Evolutionary conservation across 1,284 basidiomycete genomes (phyloP), one percentile per base, ranked within the genome.

Genomic region (Ceratobasidium sp.): DNA sequence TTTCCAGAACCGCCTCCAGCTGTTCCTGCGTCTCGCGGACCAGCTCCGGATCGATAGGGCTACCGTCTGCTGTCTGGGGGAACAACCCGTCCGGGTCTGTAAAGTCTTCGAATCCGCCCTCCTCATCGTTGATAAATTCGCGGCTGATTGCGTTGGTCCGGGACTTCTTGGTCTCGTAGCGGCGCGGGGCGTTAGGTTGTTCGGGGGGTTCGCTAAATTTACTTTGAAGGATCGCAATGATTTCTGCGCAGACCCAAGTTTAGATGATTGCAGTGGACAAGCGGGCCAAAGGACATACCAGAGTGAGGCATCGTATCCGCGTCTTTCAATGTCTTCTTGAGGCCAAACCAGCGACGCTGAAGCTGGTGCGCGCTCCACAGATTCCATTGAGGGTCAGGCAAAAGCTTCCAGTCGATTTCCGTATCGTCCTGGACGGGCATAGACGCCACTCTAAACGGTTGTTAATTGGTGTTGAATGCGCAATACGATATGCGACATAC

Each of bases 321-420:
- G 22, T 91, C 92, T 81, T 91, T 91, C 77, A 94, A 87, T 74
- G 91, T 85, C 71, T 88, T 86, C 81, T 94, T 94, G 89, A 95
- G 88, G 0, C 90, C 91, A 49, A 89, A 82, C 92, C 92, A 95
- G 65, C 92, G 90, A 52, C 92, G 87, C 79, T 94, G 92, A 44
- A 95, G 84, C 15, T 87, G 86, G 80, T 94, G 92, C 0, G 92
- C 88, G 82, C 92, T 94, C 91, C 91, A 94, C n/a, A 92, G 81
- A 80, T 94, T 93, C 93, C 93, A 94, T 76, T 90, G 86, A 32
- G 89, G 82, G 82, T 95, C 92, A 1, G 88, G 84, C 29, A 94
- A 85, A 19, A 86, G 86, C 82, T 93, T 94, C 93, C 93, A 95
- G 80, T 93, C 91, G 70, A 95, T 92, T 81, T 94, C 93, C n/a